Evolutionary conservation across 2,329 filamentous ascomycete species (phyloP).

Genomic region (Eutypa lata): DNA sequence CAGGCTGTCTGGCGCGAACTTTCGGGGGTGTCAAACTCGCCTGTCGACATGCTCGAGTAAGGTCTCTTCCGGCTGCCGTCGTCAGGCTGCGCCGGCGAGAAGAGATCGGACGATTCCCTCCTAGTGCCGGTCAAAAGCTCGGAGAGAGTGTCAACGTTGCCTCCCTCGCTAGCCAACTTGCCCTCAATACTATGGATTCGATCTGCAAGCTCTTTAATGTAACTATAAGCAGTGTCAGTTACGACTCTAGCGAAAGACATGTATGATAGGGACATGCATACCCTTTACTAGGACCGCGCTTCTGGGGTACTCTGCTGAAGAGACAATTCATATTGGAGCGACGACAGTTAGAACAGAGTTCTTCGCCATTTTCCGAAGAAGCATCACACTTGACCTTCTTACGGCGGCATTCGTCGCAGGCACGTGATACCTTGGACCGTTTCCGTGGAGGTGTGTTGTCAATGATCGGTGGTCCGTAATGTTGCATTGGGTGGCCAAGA

Average conservation of each 20-base stretch:
- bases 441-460: slow-evolving; percentile 69
- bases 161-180: slow-evolving; percentile 58
- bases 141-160: slow-evolving; percentile 41
- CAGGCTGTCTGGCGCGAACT: slow-evolving; percentile 42
- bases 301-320: slow-evolving; percentile 85
- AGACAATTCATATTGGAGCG: slow-evolving; percentile 74
- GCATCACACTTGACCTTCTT: slow-evolving; percentile 92
- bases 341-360: slow-evolving; percentile 78
- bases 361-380: slow-evolving; percentile 66
- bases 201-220: slow-evolving; percentile 89
- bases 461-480: slow-evolving; percentile 35
- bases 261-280: background rate
- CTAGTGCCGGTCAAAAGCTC: slow-evolving; percentile 34
- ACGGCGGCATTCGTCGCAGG: slow-evolving; percentile 83
- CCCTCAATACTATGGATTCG: slow-evolving; percentile 79
- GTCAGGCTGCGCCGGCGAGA: slow-evolving; percentile 43
- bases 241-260: background rate
- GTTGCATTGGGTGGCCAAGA: slow-evolving; percentile 34
- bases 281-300: slow-evolving; percentile 85
- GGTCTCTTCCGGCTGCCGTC: slow-evolving; percentile 34
- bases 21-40: slow-evolving; percentile 34
- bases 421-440: slow-evolving; percentile 80
- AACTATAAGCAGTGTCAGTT: slow-evolving; percentile 34
- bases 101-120: slow-evolving; percentile 46
- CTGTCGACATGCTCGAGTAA: slow-evolving; percentile 34